Conservation (phyloP, 805 yeast species). For the Wickerhamomyces queroliae region DNA sequence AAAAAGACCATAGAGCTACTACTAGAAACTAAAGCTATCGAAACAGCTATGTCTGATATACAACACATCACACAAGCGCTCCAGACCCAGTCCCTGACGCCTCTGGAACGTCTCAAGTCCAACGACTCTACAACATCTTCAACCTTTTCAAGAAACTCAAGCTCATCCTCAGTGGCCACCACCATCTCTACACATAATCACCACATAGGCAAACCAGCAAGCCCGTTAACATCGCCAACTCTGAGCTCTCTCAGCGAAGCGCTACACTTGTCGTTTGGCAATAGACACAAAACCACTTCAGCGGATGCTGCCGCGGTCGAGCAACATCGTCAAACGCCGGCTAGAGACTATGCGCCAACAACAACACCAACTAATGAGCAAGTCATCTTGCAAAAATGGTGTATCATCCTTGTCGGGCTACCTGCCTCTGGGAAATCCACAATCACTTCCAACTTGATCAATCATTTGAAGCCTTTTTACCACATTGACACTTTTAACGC, state of each 20-base stretch:
- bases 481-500: slow-evolving; percentile 57
- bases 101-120: not conserved
- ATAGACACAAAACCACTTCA: not conserved
- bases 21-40: too few species aligned
- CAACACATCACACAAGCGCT: too few species aligned
- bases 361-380: slow-evolving; percentile 23
- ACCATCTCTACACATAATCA: not conserved
- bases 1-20: too few species aligned
- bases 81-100: too few species aligned
- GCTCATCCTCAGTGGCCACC: not conserved
- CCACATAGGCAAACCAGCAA: not conserved
- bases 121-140: not conserved
- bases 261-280: not conserved
- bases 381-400: slow-evolving; percentile 37
- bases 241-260: not conserved
- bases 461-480: slow-evolving; percentile 40
- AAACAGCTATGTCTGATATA: too few species aligned
- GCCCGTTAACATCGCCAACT: not conserved
- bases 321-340: slow-evolving; percentile 4
- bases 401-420: slow-evolving; percentile 66
- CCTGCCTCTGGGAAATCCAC: slow-evolving; percentile 79
- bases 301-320: not conserved
- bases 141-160: not conserved
- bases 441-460: slow-evolving; percentile 56
- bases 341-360: slow-evolving; percentile 7